Base-by-base conservation (phyloP, 2,329 filamentous ascomycete species). In the Aquanectria penicillioides region DNA sequence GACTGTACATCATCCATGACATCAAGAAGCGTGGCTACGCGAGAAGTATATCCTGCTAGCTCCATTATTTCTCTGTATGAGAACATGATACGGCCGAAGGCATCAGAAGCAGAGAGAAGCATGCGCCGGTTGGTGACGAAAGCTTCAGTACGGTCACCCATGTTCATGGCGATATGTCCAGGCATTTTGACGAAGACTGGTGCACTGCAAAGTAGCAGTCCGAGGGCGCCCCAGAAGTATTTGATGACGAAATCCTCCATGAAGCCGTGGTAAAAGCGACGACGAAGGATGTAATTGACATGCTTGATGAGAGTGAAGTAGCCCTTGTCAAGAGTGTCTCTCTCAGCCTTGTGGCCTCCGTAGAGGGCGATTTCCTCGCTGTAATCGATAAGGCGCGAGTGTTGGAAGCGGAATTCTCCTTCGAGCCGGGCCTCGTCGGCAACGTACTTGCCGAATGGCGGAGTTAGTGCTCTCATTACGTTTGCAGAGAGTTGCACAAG, bases 191-290 rank as follows among this genome's bases (percentile, higher is more conserved):
- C 91, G 75, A 99, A 99, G 2, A 98, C 94, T 0, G 95, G 95
- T 1, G 97, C 89, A 75, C 93, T 96, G 81, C 95, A 99, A 9
- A 99, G 87, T 63, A 97, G 77, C 64, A 99, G 83, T 2, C 95
- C 95, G 37, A 99, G 77, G 2, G 95, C 94, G 34, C 95, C 95
- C 95, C 95, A 99, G 78, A 98, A 95, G 75, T 99, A 99, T 77
- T 99, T 99, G 77, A 99, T 97, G 57, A 98, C 93, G 76, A 97
- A 99, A 75, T 99, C 95, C 75, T 99, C 95, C 94, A 98, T 97
- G 71, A 99, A 90, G n/a, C 94, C 94, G 74, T 99, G 94, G 75
- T 98, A 98, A 75, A 99, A 91, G 44, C 95, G 87, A 62, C 92
- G 85, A 33, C 94, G 86, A 61, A 99, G 79, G 65, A 98, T 97